Evolutionary conservation across 2,329 filamentous ascomycete species (phyloP).

Genomic region (Fusarium staphyleae): DNA sequence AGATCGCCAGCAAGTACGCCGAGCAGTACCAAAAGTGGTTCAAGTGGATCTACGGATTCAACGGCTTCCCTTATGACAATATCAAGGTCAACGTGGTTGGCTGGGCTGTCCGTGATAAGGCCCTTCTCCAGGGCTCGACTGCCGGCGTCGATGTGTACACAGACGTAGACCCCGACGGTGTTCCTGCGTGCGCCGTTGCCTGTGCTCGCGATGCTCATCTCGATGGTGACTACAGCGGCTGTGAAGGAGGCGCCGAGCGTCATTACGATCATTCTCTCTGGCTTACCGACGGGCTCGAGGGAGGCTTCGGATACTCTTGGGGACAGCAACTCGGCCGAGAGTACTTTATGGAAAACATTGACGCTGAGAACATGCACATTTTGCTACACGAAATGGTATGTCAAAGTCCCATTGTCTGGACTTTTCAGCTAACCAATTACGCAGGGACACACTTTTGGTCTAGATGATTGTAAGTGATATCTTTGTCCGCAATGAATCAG

Average conservation of each 20-base stretch:
- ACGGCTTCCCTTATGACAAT: conserved; percentile 51
- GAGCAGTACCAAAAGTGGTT: conserved; percentile 52
- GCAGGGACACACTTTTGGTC: conserved; percentile 50
- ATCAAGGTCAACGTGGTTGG: conserved; percentile 51
- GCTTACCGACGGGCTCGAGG: conserved; percentile 53
- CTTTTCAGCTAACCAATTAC: background rate
- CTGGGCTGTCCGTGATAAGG: conserved; percentile 51
- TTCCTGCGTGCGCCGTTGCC: conserved; percentile 48
- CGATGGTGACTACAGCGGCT: conserved; percentile 50
- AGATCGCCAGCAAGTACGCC: conserved; percentile 46
- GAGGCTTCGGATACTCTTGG: conserved; percentile 55
- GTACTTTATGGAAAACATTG: conserved; percentile 52
- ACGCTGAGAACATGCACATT: conserved; percentile 51
- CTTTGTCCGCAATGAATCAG: no score
- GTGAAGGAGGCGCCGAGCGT: conserved; percentile 42
- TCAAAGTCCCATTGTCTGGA: no score
- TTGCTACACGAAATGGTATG: conserved; percentile 53
- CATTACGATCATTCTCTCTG: conserved; percentile 56
- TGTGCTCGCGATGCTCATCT: conserved; percentile 55
- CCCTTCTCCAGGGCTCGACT: conserved; percentile 47
- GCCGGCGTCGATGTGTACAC: conserved; percentile 51
- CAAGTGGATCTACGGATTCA: conserved; percentile 51
- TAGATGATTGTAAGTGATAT: conserved; percentile 49
- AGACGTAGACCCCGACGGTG: conserved; percentile 47
- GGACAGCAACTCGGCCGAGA: conserved; percentile 53